A percentile compares a stretch with the other conserved stretches of the same genome.
Evolutionary conservation across 192 early-diverging fungal species (phyloP).

Genomic region (Obelidium mucronatum): DNA sequence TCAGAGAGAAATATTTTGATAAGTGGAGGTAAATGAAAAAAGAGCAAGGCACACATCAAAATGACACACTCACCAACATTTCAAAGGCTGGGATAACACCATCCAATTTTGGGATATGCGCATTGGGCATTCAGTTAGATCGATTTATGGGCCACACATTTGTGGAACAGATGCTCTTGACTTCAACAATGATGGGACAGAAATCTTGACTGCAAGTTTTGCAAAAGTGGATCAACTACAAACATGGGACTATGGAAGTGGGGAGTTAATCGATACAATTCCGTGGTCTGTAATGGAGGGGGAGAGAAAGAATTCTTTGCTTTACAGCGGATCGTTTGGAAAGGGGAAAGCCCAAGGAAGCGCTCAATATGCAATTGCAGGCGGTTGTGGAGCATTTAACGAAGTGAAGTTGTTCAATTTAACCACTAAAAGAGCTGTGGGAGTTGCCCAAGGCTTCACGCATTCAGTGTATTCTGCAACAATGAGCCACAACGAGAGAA

Average conservation of each 20-base stretch:
- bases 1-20: conserved; percentile 50
- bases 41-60: background rate
- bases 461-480: conserved; percentile 50
- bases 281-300: conserved; percentile 51
- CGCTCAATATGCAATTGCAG: conserved; percentile 50
- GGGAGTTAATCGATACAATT: conserved; percentile 46
- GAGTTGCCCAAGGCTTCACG: conserved; percentile 48
- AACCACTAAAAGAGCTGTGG: conserved; percentile 41
- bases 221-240: conserved; percentile 51
- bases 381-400: conserved; percentile 46
- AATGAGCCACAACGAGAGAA: conserved; percentile 44
- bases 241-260: conserved; percentile 46
- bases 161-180: conserved; percentile 63
- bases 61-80: background rate
- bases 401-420: conserved; percentile 53
- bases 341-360: conserved; percentile 11
- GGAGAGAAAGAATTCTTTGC: conserved; percentile 19
- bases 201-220: conserved; percentile 56
- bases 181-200: conserved; percentile 42
- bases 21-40: conserved; percentile 45
- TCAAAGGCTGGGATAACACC: conserved; percentile 59
- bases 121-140: conserved; percentile 47
- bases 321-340: conserved; percentile 50
- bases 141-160: conserved; percentile 63
- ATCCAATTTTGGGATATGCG: conserved; percentile 64